These are phyloP conservation scores for Eutrema salsugineum DNA, from an alignment of 441 rosid genomes.

Conservation along the genomic window DNA sequence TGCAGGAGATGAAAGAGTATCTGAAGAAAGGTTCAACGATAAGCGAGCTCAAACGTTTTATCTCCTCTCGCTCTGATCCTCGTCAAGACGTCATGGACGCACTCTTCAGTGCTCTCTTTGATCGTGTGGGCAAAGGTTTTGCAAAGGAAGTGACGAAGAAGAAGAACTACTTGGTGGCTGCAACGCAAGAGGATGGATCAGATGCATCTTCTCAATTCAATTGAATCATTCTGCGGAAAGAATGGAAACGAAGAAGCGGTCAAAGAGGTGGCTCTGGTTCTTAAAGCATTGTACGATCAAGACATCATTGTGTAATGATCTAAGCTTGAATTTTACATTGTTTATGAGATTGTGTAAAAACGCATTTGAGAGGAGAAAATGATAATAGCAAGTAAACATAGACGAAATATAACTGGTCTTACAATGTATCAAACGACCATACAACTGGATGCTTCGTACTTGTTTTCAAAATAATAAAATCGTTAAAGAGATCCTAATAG, in stretches of 20 bases:
- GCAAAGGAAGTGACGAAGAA: constrained; percentile 58
- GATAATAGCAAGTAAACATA: too few relatives aligned
- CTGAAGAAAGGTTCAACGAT: constrained; percentile 49
- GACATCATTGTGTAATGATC: constrained; percentile 80
- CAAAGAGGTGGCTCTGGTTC: constrained; percentile 66
- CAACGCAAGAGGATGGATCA: constrained; percentile 48
- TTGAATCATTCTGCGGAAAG: constrained; percentile 46
- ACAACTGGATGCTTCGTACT: too few relatives aligned
- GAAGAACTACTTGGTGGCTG: constrained; percentile 60
- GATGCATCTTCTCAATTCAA: constrained; percentile 47
- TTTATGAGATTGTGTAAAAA: too few relatives aligned
- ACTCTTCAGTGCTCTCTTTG: constrained; percentile 52
- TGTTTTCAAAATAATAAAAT: too few relatives aligned
- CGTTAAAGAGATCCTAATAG: too few relatives aligned
- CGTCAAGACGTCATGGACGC: constrained; percentile 56
- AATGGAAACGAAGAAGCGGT: constrained; percentile 37
- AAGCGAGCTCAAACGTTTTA: constrained; percentile 42
- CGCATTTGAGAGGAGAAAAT: too few relatives aligned
- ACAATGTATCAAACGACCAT: too few relatives aligned
- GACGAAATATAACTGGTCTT: too few relatives aligned
- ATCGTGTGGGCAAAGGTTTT: constrained; percentile 56
- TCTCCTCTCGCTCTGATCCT: constrained; percentile 51
- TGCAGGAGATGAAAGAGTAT: constrained; percentile 43
- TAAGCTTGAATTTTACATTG: too few relatives aligned
- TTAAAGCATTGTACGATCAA: constrained; percentile 63